Conservation (phyloP, 1,139 yeast genomes). For the Yamadazyma triangularis region DNA sequence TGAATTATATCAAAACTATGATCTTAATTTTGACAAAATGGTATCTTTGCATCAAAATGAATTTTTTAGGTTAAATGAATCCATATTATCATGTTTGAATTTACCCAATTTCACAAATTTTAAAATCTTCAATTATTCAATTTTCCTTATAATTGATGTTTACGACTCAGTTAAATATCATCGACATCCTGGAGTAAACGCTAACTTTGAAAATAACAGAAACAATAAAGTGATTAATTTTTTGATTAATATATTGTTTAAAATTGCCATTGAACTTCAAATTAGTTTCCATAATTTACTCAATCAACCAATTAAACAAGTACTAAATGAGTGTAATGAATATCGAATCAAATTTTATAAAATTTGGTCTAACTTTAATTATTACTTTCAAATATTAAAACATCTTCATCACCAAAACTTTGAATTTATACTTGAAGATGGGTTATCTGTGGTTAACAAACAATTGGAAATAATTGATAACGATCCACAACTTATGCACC, state of each 20-base stretch:
- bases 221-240: conserved; percentile 3
- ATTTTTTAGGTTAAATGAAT: background rate
- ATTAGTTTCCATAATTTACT: background rate
- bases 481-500: background rate
- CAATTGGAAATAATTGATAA: background rate
- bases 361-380: conserved; percentile 1
- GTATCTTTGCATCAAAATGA: conserved; percentile 4
- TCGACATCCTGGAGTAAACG: conserved; percentile 25
- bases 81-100: background rate
- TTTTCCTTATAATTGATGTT: conserved; percentile 22
- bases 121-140: conserved; percentile 18
- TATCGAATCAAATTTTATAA: conserved; percentile 1
- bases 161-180: conserved; percentile 12
- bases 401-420: background rate
- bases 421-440: background rate
- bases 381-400: background rate
- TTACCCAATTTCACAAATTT: background rate
- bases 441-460: background rate
- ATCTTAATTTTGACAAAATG: too few relatives aligned
- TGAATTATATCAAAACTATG: background rate
- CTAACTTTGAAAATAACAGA: conserved; percentile 12
- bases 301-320: background rate
- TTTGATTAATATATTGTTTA: conserved; percentile 13
- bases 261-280: conserved; percentile 2
- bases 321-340: conserved; percentile 1